These are phyloP conservation scores for Kwoniella heveanensis DNA, from an alignment of 768 basidiomycete species.

Conservation along the genomic window DNA sequence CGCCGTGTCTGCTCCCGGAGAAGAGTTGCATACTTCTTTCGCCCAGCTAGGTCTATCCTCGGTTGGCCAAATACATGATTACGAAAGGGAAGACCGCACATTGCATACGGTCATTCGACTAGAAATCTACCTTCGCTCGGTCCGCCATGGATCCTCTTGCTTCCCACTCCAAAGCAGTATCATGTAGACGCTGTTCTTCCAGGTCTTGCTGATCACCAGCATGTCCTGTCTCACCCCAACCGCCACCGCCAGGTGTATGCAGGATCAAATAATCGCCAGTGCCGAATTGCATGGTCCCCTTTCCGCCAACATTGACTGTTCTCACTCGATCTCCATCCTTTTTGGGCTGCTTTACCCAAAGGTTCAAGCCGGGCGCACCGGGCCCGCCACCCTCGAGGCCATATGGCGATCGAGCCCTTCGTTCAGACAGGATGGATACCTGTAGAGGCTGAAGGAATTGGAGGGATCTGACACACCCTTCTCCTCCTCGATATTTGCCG, in stretches of 20 bases:
- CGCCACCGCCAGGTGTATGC: slow-evolving; percentile 40
- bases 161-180: slow-evolving; percentile 34
- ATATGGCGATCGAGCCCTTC: slow-evolving; percentile 37
- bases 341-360: not conserved
- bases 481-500: slow-evolving; percentile 35
- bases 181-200: slow-evolving; percentile 24
- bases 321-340: not conserved
- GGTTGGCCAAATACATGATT: too few species aligned
- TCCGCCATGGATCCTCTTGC: slow-evolving; percentile 53
- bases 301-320: slow-evolving; percentile 15
- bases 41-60: too few species aligned
- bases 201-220: slow-evolving; percentile 12
- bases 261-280: slow-evolving; percentile 1
- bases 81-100: not conserved
- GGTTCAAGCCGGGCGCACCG: not conserved
- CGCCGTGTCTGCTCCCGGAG: too few species aligned
- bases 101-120: not conserved
- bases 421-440: slow-evolving; percentile 32
- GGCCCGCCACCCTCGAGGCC: slow-evolving; percentile 58
- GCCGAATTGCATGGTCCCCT: slow-evolving; percentile 5
- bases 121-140: slow-evolving; percentile 34
- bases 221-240: slow-evolving; percentile 24
- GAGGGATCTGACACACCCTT: slow-evolving; percentile 37
- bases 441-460: slow-evolving; percentile 34
- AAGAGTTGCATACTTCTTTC: too few species aligned